Evolutionary conservation across 129 eudicot genomes (phyloP).

Genomic region (Dittrichia graveolens): DNA sequence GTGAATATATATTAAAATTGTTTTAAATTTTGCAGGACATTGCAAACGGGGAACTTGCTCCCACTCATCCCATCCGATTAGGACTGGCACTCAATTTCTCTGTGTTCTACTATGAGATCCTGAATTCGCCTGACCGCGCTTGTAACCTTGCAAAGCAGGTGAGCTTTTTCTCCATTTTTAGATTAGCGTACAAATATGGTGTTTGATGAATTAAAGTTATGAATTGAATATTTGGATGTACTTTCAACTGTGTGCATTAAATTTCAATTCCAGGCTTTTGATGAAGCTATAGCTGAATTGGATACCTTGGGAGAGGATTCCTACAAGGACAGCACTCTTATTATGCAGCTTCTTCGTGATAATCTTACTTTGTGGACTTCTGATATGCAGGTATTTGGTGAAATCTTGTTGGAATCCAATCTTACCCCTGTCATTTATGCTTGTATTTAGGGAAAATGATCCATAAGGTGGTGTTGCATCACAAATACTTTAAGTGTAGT

Average conservation of each 20-base stretch:
- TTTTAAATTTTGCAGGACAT: conserved; percentile 53
- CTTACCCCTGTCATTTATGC: no score
- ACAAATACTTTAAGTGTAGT: no score
- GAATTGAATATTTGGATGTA: background rate
- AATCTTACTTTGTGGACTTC: conserved; percentile 43
- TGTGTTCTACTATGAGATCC: conserved; percentile 80
- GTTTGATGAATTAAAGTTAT: no score
- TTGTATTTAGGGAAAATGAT: no score
- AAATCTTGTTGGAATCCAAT: background rate
- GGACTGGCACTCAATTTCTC: conserved; percentile 88
- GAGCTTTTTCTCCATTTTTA: conserved; percentile 1
- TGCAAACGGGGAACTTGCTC: conserved; percentile 71
- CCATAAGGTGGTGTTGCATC: no score
- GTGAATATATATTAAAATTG: background rate
- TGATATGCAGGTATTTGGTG: conserved; percentile 36
- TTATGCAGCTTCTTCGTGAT: conserved; percentile 46
- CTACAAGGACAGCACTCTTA: conserved; percentile 43
- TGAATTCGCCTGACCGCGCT: conserved; percentile 84
- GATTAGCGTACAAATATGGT: no score
- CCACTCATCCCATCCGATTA: conserved; percentile 81
- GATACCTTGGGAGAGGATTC: conserved; percentile 43
- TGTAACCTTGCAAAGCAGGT: conserved; percentile 92
- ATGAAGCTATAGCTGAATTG: conserved; percentile 49
- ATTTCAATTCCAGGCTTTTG: conserved; percentile 30
- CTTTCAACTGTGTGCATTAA: background rate